A percentile compares a stretch with the other conserved stretches of the same genome.
Conservation (phyloP, 2,329 filamentous ascomycete genomes). For the Epichloe festucae region DNA sequence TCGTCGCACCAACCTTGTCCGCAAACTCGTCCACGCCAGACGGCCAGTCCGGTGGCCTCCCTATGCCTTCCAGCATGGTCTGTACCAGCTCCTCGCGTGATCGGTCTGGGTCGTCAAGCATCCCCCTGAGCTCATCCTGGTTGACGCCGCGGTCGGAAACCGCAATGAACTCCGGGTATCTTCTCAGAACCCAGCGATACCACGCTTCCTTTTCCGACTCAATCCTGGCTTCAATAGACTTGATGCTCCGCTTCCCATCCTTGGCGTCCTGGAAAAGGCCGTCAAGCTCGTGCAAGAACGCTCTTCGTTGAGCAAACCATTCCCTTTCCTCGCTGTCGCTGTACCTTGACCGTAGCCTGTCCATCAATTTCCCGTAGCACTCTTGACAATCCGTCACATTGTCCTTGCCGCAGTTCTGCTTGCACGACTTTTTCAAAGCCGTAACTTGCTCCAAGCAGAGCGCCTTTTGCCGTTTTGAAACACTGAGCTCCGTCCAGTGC, state of each 20-base stretch:
- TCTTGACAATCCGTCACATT: conserved; percentile 32
- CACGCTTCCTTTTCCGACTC: conserved; percentile 38
- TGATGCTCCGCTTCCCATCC: conserved; percentile 28
- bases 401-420: conserved; percentile 27
- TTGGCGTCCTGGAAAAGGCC: conserved; percentile 34
- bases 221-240: conserved; percentile 36
- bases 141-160: conserved; percentile 17
- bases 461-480: conserved; percentile 17
- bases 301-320: conserved; percentile 38
- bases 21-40: conserved; percentile 21
- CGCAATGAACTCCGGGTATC: conserved; percentile 25
- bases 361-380: conserved; percentile 35
- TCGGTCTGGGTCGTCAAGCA: conserved; percentile 25
- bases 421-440: conserved; percentile 29
- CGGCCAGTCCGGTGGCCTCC: conserved; percentile 20
- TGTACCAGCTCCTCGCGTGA: conserved; percentile 24
- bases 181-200: conserved; percentile 34
- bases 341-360: conserved; percentile 28
- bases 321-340: conserved; percentile 24
- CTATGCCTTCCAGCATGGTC: conserved; percentile 24
- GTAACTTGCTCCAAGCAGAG: conserved; percentile 29
- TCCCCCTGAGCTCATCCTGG: conserved; percentile 20
- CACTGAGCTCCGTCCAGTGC: conserved; percentile 26
- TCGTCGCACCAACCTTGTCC: conserved; percentile 19
- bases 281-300: conserved; percentile 38